Percentiles rank a stretch among this genome's conserved stretches.
These are phyloP conservation scores for Ajuga reptans DNA, from an alignment of 305 asterid genomes.

Conservation along the genomic window DNA sequence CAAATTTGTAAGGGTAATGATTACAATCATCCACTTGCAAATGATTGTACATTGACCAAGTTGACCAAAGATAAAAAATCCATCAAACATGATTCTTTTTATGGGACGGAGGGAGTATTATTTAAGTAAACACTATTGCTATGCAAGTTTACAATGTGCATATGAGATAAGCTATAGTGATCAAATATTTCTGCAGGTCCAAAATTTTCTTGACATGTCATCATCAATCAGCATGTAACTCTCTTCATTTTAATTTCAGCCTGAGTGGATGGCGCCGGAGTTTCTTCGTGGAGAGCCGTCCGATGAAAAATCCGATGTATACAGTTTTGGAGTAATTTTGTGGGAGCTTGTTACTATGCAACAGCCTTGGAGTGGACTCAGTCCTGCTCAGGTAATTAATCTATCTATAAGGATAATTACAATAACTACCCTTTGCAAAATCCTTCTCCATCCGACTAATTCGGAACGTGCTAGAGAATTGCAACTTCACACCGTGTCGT, in stretches of 20 bases:
- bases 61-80: too few relatives aligned
- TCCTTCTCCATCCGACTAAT: too few relatives aligned
- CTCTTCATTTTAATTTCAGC: conserved; percentile 53
- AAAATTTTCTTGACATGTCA: conserved; percentile 15
- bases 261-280: conserved; percentile 98
- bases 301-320: conserved; percentile 79
- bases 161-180: background rate
- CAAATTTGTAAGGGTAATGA: too few relatives aligned
- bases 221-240: conserved; percentile 27
- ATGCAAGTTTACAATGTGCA: background rate
- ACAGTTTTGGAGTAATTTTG: conserved; percentile 73
- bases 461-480: too few relatives aligned
- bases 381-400: conserved; percentile 72
- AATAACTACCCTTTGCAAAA: background rate
- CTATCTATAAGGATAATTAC: background rate
- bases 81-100: too few relatives aligned
- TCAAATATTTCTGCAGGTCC: conserved; percentile 26
- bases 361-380: conserved; percentile 87
- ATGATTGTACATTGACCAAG: too few relatives aligned
- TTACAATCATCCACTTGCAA: too few relatives aligned
- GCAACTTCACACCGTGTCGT: too few relatives aligned
- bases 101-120: too few relatives aligned
- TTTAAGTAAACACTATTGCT: too few relatives aligned
- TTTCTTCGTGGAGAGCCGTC: conserved; percentile 94
- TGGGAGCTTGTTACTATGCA: conserved; percentile 91